A percentile compares a stretch with the other conserved stretches of the same genome.
Evolutionary conservation across 2,329 filamentous ascomycete species (phyloP).

Genomic region (Penicillium crustosum): DNA sequence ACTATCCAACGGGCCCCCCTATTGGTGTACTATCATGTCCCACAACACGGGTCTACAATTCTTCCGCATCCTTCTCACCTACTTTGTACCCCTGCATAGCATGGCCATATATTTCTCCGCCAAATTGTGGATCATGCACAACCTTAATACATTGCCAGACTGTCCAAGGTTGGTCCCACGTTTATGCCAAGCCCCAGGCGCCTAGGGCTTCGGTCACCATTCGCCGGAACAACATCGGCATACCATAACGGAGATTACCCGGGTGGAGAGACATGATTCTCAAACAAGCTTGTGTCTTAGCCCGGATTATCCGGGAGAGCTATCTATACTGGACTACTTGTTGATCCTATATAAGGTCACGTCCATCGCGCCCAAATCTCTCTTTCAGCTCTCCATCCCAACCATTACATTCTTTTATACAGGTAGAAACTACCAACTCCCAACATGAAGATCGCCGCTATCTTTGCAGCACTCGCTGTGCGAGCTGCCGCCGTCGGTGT

Average conservation of each 20-base stretch:
- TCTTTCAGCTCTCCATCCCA: slow-evolving; percentile 4
- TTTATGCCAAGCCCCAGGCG: background rate
- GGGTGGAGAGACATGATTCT: background rate
- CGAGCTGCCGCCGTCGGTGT: slow-evolving; percentile 26
- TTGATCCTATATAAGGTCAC: slow-evolving; percentile 2
- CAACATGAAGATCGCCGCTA: slow-evolving; percentile 20
- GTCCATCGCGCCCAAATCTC: background rate
- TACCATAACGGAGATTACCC: slow-evolving; percentile 4
- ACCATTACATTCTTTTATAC: background rate
- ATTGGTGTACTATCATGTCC: background rate
- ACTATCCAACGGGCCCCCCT: background rate
- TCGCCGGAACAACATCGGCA: background rate
- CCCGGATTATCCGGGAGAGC: background rate
- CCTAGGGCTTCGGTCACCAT: background rate
- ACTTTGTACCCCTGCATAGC: background rate
- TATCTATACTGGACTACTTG: background rate
- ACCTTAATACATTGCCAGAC: background rate
- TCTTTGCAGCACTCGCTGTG: slow-evolving; percentile 22
- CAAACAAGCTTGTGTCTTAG: background rate
- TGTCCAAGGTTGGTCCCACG: background rate
- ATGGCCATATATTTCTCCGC: slow-evolving; percentile 8
- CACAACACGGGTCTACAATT: background rate
- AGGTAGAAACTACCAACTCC: background rate
- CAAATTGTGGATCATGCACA: slow-evolving; percentile 1
- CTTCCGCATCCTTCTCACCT: background rate